These are phyloP conservation scores for Cyamopsis tetragonoloba DNA, from an alignment of 306 rosid genomes.

Conservation along the genomic window DNA sequence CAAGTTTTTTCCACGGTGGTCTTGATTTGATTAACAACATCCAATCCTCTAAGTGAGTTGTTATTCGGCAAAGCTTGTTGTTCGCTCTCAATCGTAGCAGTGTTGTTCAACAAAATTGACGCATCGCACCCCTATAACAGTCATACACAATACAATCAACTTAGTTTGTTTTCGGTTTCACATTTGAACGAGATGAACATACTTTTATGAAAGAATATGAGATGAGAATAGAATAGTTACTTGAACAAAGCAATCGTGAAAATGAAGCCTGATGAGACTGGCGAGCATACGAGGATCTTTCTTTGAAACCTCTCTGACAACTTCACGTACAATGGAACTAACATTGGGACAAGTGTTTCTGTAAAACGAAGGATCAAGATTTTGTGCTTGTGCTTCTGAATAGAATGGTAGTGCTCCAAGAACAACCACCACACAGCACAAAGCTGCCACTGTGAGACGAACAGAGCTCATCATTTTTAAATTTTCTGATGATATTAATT, in stretches of 20 bases:
- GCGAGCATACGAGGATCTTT: slow-evolving; percentile 29
- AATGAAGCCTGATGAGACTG: slow-evolving; percentile 39
- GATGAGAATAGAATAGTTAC: neutral
- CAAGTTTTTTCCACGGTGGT: no score
- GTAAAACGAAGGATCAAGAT: slow-evolving; percentile 32
- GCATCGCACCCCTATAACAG: no score
- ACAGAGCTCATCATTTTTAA: neutral
- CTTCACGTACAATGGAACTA: neutral
- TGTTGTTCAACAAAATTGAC: no score
- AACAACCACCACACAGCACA: neutral
- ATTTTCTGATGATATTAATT: no score
- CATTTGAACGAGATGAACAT: no score
- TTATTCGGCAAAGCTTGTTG: no score
- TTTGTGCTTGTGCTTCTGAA: slow-evolving; percentile 18
- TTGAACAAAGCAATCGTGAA: slow-evolving; percentile 50
- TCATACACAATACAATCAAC: no score
- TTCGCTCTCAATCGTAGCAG: no score
- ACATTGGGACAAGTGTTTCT: slow-evolving; percentile 23
- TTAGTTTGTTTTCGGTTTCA: no score
- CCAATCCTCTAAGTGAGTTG: no score
- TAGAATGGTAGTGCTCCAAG: slow-evolving; percentile 8
- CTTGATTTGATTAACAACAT: no score
- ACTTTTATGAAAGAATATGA: neutral
- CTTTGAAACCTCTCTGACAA: neutral
- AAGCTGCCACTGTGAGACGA: neutral